Percentiles rank a stretch among this genome's conserved stretches.
Evolutionary conservation across 2,329 filamentous ascomycete genomes (phyloP).

Genomic region (Cladosporium sphaerospermum): DNA sequence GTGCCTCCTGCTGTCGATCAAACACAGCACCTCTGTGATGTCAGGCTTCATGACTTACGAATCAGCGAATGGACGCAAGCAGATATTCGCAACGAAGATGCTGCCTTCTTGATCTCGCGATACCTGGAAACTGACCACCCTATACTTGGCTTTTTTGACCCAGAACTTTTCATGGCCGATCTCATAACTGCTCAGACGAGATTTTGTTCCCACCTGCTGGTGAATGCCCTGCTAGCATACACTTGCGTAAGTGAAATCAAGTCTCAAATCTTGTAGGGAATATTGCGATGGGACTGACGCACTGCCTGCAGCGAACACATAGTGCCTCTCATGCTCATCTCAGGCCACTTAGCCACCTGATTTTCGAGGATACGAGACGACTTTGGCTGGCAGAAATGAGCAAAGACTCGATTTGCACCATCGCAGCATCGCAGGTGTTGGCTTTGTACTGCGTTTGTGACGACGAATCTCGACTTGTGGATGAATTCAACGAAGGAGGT

Average conservation of each 20-base stretch:
- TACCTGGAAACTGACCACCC: background rate
- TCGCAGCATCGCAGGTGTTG: too few relatives aligned
- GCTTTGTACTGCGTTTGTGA: too few relatives aligned
- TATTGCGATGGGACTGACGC: background rate
- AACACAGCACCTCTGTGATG: background rate
- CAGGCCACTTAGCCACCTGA: too few relatives aligned
- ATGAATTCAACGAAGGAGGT: too few relatives aligned
- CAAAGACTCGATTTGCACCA: too few relatives aligned
- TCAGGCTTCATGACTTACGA: background rate
- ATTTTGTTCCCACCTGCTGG: background rate
- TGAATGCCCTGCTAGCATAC: background rate
- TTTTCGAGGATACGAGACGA: too few relatives aligned
- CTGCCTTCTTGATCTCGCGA: slow-evolving; percentile 13
- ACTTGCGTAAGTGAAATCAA: too few relatives aligned
- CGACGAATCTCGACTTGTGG: too few relatives aligned
- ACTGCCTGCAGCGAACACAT: too few relatives aligned
- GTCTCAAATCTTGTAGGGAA: background rate
- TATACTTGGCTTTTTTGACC: slow-evolving; percentile 28
- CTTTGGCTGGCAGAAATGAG: too few relatives aligned
- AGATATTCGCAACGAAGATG: slow-evolving; percentile 29
- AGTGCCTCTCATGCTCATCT: too few relatives aligned
- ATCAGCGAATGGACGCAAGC: slow-evolving; percentile 10
- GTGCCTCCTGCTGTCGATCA: too few relatives aligned
- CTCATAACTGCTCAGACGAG: background rate
- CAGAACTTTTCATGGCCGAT: slow-evolving; percentile 28